These are phyloP conservation scores for Fonsecaea erecta DNA, from an alignment of 2,329 filamentous ascomycete species.

Conservation along the genomic window DNA sequence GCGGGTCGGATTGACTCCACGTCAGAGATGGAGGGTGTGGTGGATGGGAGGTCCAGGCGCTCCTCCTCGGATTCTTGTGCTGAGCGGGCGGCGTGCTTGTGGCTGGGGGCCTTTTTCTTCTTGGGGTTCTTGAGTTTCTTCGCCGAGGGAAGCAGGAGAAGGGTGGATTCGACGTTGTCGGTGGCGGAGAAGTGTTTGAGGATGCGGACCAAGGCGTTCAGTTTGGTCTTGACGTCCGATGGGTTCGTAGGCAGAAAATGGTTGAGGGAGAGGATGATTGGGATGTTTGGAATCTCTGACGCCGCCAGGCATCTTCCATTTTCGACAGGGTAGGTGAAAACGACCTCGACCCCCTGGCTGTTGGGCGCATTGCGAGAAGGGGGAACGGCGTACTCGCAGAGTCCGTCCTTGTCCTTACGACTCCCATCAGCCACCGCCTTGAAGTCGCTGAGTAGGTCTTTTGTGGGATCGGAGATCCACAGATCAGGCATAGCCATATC, in stretches of 20 bases:
- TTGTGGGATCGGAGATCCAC: slow-evolving; percentile 36
- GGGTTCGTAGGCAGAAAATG: slow-evolving; percentile 46
- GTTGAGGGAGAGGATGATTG: slow-evolving; percentile 49
- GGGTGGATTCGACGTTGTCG: slow-evolving; percentile 61
- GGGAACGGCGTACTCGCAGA: slow-evolving; percentile 37
- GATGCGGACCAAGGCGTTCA: slow-evolving; percentile 32
- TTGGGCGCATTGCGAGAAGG: slow-evolving; percentile 28
- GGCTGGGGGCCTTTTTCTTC: slow-evolving; percentile 22
- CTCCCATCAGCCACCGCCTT: slow-evolving; percentile 22
- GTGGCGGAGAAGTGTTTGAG: slow-evolving; percentile 55
- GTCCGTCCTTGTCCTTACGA: slow-evolving; percentile 27
- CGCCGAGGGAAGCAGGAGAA: slow-evolving; percentile 58
- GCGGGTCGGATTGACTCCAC: slow-evolving; percentile 45
- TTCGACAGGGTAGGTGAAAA: slow-evolving; percentile 36
- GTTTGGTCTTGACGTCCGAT: slow-evolving; percentile 37
- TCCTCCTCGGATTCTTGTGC: slow-evolving; percentile 28
- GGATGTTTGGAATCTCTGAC: slow-evolving; percentile 34
- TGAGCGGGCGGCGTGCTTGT: slow-evolving; percentile 25
- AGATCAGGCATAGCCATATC: slow-evolving; percentile 34
- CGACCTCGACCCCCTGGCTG: slow-evolving; percentile 33
- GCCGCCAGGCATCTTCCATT: slow-evolving; percentile 31
- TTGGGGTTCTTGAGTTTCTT: slow-evolving; percentile 25
- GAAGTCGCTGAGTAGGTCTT: slow-evolving; percentile 36
- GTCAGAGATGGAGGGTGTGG: slow-evolving; percentile 41
- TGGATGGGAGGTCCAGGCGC: slow-evolving; percentile 41